These are phyloP conservation scores for Rhodotorula sp. DNA, from an alignment of 1,284 basidiomycete species.

Conservation along the genomic window DNA sequence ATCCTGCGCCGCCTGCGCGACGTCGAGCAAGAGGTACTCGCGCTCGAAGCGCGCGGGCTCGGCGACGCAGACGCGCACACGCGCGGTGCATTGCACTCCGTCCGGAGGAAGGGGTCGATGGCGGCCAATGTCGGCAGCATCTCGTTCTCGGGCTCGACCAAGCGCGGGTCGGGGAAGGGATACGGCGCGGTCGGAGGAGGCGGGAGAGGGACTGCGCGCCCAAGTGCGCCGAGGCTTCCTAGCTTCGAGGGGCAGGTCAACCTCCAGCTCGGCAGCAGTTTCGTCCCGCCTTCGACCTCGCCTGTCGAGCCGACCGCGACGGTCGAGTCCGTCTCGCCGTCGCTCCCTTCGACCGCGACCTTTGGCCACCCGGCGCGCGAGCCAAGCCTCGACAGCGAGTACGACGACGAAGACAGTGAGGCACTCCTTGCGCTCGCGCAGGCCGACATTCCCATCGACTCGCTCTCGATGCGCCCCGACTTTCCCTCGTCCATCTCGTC, in stretches of 20 bases:
- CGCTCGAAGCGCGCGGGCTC: slow-evolving; percentile 1
- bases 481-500: neutral
- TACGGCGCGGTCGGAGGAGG: slow-evolving; percentile 5
- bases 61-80: slow-evolving; percentile 22
- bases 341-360: neutral
- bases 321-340: neutral
- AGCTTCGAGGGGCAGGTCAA: slow-evolving; percentile 63
- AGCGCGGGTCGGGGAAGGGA: slow-evolving; percentile 20
- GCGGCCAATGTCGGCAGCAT: slow-evolving; percentile 72
- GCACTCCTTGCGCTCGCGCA: slow-evolving; percentile 42
- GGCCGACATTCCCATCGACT: slow-evolving; percentile 64
- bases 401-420: slow-evolving; percentile 56
- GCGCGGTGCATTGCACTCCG: slow-evolving; percentile 47
- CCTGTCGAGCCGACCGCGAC: slow-evolving; percentile 21
- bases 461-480: slow-evolving; percentile 10
- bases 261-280: slow-evolving; percentile 52
- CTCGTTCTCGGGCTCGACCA: slow-evolving; percentile 63
- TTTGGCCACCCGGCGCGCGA: neutral
- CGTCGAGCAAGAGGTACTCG: slow-evolving; percentile 78
- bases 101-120: slow-evolving; percentile 53
- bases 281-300: slow-evolving; percentile 52
- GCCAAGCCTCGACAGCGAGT: neutral
- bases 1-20: slow-evolving; percentile 71
- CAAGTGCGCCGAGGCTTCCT: slow-evolving; percentile 68
- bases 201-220: slow-evolving; percentile 41